Evolutionary conservation across 2,329 filamentous ascomycete genomes (phyloP).

Genomic region (Cryphonectria japonica): DNA sequence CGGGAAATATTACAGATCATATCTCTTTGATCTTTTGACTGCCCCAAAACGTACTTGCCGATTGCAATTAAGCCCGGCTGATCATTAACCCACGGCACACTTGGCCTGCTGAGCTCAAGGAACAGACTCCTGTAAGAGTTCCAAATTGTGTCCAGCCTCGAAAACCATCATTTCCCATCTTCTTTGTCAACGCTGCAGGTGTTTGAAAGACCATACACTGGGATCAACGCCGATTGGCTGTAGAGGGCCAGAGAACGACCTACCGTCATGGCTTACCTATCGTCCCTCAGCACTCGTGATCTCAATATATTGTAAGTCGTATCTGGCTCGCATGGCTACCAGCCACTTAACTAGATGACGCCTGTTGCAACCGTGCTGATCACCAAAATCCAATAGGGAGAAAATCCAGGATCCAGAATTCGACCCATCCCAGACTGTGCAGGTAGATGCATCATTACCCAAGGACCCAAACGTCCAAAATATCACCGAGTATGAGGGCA

Average conservation of each 20-base stretch:
- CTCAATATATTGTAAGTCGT: conserved; percentile 55
- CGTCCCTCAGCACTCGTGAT: conserved; percentile 60
- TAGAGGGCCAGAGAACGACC: not conserved
- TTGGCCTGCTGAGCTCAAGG: not conserved
- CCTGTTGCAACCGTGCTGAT: conserved; percentile 12
- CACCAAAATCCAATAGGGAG: conserved; percentile 37
- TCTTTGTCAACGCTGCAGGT: not conserved
- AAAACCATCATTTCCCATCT: not conserved
- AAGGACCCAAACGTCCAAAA: conserved; percentile 63
- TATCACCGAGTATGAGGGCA: conserved; percentile 50
- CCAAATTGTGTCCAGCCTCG: conserved; percentile 1
- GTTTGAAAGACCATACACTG: too few species aligned
- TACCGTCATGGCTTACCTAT: conserved; percentile 49
- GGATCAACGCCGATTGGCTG: not conserved
- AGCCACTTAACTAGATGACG: not conserved
- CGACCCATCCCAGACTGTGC: conserved; percentile 56
- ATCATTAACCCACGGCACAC: conserved; percentile 7
- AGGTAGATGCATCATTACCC: conserved; percentile 58
- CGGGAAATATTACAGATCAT: not conserved
- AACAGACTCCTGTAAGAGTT: not conserved
- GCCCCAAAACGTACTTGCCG: conserved; percentile 2
- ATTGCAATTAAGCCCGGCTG: conserved; percentile 12
- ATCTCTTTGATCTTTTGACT: conserved; percentile 2
- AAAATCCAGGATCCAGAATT: conserved; percentile 71
- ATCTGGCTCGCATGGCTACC: not conserved